Percentiles rank a stretch among this genome's conserved stretches.
phyloP scores from a whole-genome alignment of 768 basidiomycete species.

The Trametes villosa region DNA sequence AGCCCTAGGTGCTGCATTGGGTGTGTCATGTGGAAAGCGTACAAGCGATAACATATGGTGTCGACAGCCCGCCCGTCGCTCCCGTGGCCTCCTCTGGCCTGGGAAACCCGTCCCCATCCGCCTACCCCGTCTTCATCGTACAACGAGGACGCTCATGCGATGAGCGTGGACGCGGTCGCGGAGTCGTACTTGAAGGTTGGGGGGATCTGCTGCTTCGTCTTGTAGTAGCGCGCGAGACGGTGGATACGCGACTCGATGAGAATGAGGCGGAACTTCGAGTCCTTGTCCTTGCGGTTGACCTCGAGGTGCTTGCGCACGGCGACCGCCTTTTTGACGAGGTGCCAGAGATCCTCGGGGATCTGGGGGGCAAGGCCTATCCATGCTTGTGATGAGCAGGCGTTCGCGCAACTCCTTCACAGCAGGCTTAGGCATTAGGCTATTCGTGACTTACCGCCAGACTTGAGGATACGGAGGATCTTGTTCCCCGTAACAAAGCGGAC shows the following conservation, averaged over 20 bases:
- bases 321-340: conserved; percentile 99
- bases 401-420: conserved; percentile 18
- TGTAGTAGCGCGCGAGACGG: conserved; percentile 97
- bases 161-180: conserved; percentile 89
- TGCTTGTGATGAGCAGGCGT: conserved; percentile 33
- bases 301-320: conserved; percentile 98
- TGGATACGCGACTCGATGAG: conserved; percentile 99
- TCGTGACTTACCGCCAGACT: conserved; percentile 76
- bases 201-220: conserved; percentile 96
- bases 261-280: conserved; percentile 96
- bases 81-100: conserved; percentile 16
- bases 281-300: conserved; percentile 98
- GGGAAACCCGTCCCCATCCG: conserved; percentile 1
- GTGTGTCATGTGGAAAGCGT: conserved; percentile 29
- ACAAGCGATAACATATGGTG: conserved; percentile 28
- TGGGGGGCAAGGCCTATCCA: conserved; percentile 89
- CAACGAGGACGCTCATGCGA: conserved; percentile 56
- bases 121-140: conserved; percentile 15
- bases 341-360: conserved; percentile 99
- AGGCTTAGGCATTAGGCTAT: conserved; percentile 15
- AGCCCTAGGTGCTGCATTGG: conserved; percentile 31
- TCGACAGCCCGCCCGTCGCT: conserved; percentile 21
- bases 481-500: conserved; percentile 98
- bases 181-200: conserved; percentile 99
- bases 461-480: conserved; percentile 98